Conservation (phyloP, 164 flowering plant genomes). For the Magnolia changhungtana region DNA sequence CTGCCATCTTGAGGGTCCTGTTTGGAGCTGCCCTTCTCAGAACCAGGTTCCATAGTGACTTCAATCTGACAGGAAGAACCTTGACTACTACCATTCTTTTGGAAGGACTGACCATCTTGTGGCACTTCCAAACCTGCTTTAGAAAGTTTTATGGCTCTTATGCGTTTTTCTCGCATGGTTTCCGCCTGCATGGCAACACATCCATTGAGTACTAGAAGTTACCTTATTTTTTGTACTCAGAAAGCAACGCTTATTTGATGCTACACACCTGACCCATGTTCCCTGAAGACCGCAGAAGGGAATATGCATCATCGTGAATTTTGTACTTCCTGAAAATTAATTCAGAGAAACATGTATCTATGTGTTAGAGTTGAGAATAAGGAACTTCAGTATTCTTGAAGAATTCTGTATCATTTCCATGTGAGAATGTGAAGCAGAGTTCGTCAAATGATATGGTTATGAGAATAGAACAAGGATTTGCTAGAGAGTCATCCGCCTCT, state of each 20-base stretch:
- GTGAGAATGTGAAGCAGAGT: background rate
- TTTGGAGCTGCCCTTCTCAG: conserved; percentile 9
- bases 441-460: background rate
- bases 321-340: conserved; percentile 56
- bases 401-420: background rate
- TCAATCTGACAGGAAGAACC: conserved; percentile 24
- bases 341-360: background rate
- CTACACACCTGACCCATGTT: conserved; percentile 72
- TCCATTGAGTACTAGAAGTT: background rate
- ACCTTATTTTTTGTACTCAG: background rate
- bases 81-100: conserved; percentile 19
- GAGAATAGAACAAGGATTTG: background rate
- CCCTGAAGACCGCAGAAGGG: conserved; percentile 57
- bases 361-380: background rate
- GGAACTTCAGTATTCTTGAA: background rate
- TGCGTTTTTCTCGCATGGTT: conserved; percentile 63
- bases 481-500: background rate
- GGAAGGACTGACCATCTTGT: conserved; percentile 29
- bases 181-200: conserved; percentile 42
- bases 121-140: conserved; percentile 63
- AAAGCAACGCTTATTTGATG: background rate
- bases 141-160: conserved; percentile 53
- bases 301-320: conserved; percentile 51
- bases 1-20: conserved; percentile 11
- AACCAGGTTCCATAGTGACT: conserved; percentile 12